Evolutionary conservation across 2,329 filamentous ascomycete species (phyloP), one percentile per base, ranked within the genome.

Genomic region (Trichoderma brevicompactum): DNA sequence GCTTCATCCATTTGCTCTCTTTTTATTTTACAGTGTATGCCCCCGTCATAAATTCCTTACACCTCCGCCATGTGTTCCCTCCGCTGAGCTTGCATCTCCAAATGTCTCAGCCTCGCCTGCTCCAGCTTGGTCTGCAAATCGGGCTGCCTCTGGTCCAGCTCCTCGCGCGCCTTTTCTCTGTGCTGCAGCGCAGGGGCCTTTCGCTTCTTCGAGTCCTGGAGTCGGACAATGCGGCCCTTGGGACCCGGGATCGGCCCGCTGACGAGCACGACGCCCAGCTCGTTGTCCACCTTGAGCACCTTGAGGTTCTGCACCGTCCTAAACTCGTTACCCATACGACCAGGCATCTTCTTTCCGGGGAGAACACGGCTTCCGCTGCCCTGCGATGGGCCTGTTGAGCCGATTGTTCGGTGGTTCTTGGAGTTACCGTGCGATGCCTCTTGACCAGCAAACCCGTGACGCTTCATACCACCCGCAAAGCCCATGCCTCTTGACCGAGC

Each of bases 391-490:
- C 95, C 95, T 7, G 90, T 85, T 40, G 92, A 94, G 83, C 95
- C 95, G 81, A 97, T 92, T 34, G 91, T 91, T 74, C 95, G 87
- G 84, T 99, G 95, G 74, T 92, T 93, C 81, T 93, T 88, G 75
- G 94, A 97, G 80, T 96, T 94, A 85, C 95, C 95, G 85, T 99
- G 95, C 72, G 89, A 94, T 65, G 92, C 92, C 71, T 89, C 90
- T 82, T 99, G 95, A 72, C 95, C 95, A 36, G 82, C 78, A 79
- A 95, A 98, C 40, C 93, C 93, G 81, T 94, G 92, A 71, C 92
- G 86, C 87, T 99, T 99, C 95, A 99, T 99, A 70, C 92, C 95
- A 85, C 95, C 95, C 9, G 91, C 92, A 77, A 97, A 99, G 7
- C 95, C 95, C 86, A 92, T 94, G 61, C 95, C 95, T 75, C 92